Percentiles rank a stretch among this genome's conserved stretches.
Evolutionary conservation across 352 stramenopile species (phyloP).

Genomic region (Pythium myriotylum): DNA sequence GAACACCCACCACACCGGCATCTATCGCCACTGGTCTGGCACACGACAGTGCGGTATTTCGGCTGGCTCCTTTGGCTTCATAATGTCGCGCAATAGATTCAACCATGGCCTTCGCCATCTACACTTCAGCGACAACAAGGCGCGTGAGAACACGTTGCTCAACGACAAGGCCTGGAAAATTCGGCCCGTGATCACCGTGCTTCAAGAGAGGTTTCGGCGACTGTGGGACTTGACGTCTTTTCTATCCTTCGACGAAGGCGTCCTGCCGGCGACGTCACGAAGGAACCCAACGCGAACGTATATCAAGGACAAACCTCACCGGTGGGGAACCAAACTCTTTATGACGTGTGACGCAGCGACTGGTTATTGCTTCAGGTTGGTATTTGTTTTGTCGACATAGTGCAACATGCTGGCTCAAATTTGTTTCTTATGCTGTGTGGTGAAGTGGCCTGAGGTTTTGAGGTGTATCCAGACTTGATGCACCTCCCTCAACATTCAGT

Average conservation of each 20-base stretch:
- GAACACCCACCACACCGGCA: no score
- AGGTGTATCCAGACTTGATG: no score
- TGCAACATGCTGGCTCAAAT: not conserved
- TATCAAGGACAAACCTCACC: conserved; percentile 39
- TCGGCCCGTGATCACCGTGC: not conserved
- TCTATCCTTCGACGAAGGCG: conserved; percentile 33
- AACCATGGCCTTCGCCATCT: not conserved
- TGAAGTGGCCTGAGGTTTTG: no score
- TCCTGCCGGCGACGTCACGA: conserved; percentile 25
- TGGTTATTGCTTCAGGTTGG: conserved; percentile 21
- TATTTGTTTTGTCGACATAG: conserved; percentile 8
- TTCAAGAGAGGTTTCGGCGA: no score
- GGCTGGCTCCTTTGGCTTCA: no score
- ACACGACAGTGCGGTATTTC: no score
- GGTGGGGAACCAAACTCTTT: conserved; percentile 36
- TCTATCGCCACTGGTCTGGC: no score
- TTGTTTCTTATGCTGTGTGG: conserved; percentile 1
- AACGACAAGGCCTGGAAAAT: conserved; percentile 32
- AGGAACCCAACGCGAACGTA: conserved; percentile 38
- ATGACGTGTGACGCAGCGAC: conserved; percentile 31
- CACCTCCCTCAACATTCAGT: no score
- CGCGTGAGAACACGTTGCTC: not conserved
- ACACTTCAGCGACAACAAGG: conserved; percentile 29
- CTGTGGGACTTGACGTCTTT: no score
- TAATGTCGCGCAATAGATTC: no score